A percentile compares a stretch with the other conserved stretches of the same genome.
Conservation (phyloP, 2,329 filamentous ascomycete genomes). For the Lasiodiplodia sp. region DNA sequence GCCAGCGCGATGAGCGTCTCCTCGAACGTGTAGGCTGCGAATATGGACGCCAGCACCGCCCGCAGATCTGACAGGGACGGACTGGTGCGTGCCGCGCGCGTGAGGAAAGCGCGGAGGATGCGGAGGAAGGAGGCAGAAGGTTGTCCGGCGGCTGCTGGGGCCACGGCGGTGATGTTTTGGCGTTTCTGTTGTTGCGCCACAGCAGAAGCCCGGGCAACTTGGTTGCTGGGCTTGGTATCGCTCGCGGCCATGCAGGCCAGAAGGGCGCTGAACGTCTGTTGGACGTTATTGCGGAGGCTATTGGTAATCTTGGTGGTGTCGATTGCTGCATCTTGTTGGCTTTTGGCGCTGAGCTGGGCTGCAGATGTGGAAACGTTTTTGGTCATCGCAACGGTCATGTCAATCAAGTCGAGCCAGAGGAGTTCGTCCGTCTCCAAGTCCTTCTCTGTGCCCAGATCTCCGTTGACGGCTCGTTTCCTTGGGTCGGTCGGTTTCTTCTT, state of each 20-base stretch:
- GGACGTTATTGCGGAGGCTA: slow-evolving; percentile 79
- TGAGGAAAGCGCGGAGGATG: slow-evolving; percentile 87
- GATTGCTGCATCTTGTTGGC: slow-evolving; percentile 41
- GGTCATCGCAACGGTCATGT: slow-evolving; percentile 64
- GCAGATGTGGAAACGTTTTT: slow-evolving; percentile 56
- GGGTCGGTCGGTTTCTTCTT: slow-evolving; percentile 39
- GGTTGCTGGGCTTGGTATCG: slow-evolving; percentile 38
- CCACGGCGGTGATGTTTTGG: slow-evolving; percentile 26
- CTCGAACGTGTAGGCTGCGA: slow-evolving; percentile 95
- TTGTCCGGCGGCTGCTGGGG: slow-evolving; percentile 42
- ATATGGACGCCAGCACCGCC: slow-evolving; percentile 84
- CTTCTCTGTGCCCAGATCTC: slow-evolving; percentile 56
- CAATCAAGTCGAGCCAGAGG: slow-evolving; percentile 71
- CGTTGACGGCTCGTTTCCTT: slow-evolving; percentile 41
- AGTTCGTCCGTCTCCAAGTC: slow-evolving; percentile 67
- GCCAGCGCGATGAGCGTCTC: slow-evolving; percentile 86
- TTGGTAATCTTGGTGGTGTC: slow-evolving; percentile 69
- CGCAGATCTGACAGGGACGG: slow-evolving; percentile 88
- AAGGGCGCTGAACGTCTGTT: slow-evolving; percentile 88
- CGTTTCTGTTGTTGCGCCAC: slow-evolving; percentile 32
- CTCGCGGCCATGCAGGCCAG: slow-evolving; percentile 69
- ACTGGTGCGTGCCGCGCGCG: slow-evolving; percentile 79
- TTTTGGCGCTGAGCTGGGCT: slow-evolving; percentile 48
- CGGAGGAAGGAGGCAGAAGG: slow-evolving; percentile 81
- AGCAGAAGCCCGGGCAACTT: slow-evolving; percentile 31